These are phyloP conservation scores for Heterobasidion annosum DNA, from an alignment of 1,284 basidiomycete genomes.

Conservation along the genomic window DNA sequence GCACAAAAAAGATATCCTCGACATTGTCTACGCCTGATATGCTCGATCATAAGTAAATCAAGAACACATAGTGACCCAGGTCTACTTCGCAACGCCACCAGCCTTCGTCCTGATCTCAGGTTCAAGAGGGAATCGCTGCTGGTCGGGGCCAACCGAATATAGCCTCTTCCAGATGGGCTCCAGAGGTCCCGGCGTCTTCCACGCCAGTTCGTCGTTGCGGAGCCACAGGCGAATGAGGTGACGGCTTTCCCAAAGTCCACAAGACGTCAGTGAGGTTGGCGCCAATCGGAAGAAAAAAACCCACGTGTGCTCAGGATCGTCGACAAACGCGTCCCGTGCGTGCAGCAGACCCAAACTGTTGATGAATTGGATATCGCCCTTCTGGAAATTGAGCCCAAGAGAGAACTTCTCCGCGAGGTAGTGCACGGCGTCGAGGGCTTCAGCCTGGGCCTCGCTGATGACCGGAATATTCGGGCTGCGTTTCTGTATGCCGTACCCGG, in stretches of 20 bases:
- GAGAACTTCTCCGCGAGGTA: constrained; percentile 35
- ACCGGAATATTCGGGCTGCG: constrained; percentile 30
- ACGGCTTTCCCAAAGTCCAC: constrained; percentile 10
- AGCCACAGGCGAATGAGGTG: constrained; percentile 15
- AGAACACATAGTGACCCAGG: neutral
- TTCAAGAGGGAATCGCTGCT: constrained; percentile 25
- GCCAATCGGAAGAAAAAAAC: neutral
- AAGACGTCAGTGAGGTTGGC: neutral
- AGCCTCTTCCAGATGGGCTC: constrained; percentile 20
- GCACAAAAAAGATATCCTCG: neutral
- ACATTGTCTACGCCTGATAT: neutral
- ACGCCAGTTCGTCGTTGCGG: constrained; percentile 21
- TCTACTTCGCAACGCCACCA: neutral
- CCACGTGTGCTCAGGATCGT: constrained; percentile 28
- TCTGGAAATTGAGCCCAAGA: constrained; percentile 36
- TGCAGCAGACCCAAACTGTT: constrained; percentile 36
- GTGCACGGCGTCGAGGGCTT: constrained; percentile 36
- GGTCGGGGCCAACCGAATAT: constrained; percentile 20
- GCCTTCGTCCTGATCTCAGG: constrained; percentile 19
- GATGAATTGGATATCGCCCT: constrained; percentile 42
- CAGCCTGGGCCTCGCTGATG: constrained; percentile 39
- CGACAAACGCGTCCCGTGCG: constrained; percentile 33
- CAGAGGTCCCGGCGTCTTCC: constrained; percentile 24
- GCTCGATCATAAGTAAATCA: neutral
- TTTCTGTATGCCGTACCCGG: constrained; percentile 24